Conservation (phyloP, 768 basidiomycete genomes). For the Xerocomus potaroensis region DNA sequence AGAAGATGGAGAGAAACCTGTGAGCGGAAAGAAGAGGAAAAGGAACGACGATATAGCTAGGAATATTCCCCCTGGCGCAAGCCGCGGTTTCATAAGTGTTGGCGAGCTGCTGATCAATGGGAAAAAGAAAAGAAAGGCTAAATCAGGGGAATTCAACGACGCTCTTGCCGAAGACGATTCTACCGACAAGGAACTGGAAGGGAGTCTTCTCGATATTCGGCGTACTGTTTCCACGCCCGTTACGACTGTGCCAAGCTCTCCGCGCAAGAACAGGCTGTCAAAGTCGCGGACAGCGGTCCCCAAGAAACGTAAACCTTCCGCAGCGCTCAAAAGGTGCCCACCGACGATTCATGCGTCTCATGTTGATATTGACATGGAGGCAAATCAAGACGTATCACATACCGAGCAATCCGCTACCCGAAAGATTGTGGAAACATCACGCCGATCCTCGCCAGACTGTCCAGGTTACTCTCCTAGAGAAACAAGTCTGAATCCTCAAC, state of each 20-base stretch:
- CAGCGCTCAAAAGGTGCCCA: conserved; percentile 24
- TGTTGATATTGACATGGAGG: conserved; percentile 49
- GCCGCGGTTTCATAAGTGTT: conserved; percentile 67
- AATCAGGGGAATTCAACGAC: conserved; percentile 44
- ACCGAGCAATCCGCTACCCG: conserved; percentile 4
- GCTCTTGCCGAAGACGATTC: conserved; percentile 59
- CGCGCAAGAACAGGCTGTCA: conserved; percentile 37
- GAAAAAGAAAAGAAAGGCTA: conserved; percentile 43
- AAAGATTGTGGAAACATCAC: conserved; percentile 2
- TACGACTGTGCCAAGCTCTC: conserved; percentile 23
- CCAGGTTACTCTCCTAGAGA: conserved; percentile 1
- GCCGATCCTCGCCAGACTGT: conserved; percentile 13
- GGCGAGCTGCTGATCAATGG: conserved; percentile 55
- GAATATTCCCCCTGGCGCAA: conserved; percentile 74
- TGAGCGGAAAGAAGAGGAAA: conserved; percentile 56
- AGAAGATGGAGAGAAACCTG: conserved; percentile 28
- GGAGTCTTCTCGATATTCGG: conserved; percentile 44
- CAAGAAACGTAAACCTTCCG: conserved; percentile 17
- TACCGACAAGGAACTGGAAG: conserved; percentile 62
- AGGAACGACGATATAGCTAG: conserved; percentile 61
- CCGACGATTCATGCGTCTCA: conserved; percentile 42
- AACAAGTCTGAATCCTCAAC: conserved; percentile 20
- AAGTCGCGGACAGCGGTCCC: conserved; percentile 42
- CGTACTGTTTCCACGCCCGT: conserved; percentile 50
- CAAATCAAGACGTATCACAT: conserved; percentile 40